Evolutionary conservation across 495 filamentous ascomycete species (phyloP).

Genomic region (Chlorociboria aeruginascens): DNA sequence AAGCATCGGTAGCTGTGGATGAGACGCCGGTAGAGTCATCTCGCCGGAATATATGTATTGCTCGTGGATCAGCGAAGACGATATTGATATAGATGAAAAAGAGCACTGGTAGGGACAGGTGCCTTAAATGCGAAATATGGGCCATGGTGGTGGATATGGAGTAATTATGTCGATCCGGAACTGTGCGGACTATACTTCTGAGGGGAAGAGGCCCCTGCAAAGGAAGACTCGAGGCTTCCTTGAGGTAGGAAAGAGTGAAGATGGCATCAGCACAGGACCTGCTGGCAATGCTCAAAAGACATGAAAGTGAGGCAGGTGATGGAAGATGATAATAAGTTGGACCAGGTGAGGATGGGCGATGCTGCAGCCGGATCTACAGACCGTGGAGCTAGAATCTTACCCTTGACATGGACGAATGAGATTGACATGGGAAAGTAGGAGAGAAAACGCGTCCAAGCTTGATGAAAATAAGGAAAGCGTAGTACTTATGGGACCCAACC

Average conservation of each 20-base stretch:
- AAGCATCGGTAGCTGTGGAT: neutral
- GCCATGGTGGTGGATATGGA: constrained; percentile 8
- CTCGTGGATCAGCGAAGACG: constrained; percentile 5
- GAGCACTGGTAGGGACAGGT: constrained; percentile 5
- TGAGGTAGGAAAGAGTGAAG: constrained; percentile 8
- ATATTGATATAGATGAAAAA: constrained; percentile 17
- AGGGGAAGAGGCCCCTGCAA: neutral
- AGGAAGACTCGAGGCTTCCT: constrained; percentile 8
- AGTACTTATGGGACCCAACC: neutral
- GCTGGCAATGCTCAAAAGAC: constrained; percentile 9
- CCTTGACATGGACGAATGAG: constrained; percentile 3
- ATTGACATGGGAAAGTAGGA: neutral
- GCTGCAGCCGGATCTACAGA: neutral
- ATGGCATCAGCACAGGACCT: constrained; percentile 12
- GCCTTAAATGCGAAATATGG: constrained; percentile 4
- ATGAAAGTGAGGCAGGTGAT: constrained; percentile 1
- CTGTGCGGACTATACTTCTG: neutral
- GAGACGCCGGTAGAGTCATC: constrained; percentile 9
- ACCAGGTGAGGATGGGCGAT: neutral
- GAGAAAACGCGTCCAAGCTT: constrained; percentile 1
- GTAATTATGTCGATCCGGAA: constrained; percentile 1
- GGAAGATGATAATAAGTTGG: too few relatives aligned
- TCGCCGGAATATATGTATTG: constrained; percentile 6
- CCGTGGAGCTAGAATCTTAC: neutral
- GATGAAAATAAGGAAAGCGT: neutral